These are phyloP conservation scores for Phaeosphaeria sp. DNA, from an alignment of 2,329 filamentous ascomycete genomes.

Conservation along the genomic window DNA sequence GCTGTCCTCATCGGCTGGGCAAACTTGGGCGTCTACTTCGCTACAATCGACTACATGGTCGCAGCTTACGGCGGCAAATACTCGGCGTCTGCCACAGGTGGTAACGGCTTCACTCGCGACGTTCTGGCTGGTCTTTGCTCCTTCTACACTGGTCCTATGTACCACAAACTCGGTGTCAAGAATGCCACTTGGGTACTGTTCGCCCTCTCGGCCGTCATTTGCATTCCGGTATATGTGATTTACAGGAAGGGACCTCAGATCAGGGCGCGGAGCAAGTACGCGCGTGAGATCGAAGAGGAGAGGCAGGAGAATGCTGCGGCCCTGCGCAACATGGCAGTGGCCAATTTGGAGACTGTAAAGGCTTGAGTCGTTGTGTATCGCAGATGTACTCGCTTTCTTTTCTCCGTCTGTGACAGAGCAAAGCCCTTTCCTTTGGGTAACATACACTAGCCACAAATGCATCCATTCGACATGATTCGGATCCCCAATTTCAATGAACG, in stretches of 20 bases:
- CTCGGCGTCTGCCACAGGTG: conserved; percentile 75
- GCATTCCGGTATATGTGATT: conserved; percentile 61
- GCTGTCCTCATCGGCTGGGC: conserved; percentile 67
- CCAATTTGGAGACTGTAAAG: not conserved
- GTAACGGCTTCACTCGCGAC: conserved; percentile 77
- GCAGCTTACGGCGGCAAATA: conserved; percentile 72
- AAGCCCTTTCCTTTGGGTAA: too few species aligned
- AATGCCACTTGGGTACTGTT: conserved; percentile 53
- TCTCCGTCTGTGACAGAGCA: too few species aligned
- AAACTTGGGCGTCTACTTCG: conserved; percentile 55
- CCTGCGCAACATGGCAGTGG: not conserved
- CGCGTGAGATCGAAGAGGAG: conserved; percentile 24
- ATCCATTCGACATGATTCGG: too few species aligned
- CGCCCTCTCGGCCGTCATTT: conserved; percentile 56
- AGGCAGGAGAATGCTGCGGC: conserved; percentile 16
- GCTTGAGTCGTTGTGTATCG: not conserved
- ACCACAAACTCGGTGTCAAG: conserved; percentile 27
- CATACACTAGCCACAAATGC: too few species aligned
- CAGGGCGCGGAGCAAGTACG: conserved; percentile 44
- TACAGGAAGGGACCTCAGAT: conserved; percentile 62
- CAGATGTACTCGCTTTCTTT: too few species aligned
- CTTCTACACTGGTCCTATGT: conserved; percentile 53
- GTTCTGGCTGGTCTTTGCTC: conserved; percentile 75
- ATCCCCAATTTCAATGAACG: too few species aligned
- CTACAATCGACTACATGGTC: conserved; percentile 80